phyloP scores from a whole-genome alignment of 345 rosid genomes.

The Aquilaria yunnanensis region DNA sequence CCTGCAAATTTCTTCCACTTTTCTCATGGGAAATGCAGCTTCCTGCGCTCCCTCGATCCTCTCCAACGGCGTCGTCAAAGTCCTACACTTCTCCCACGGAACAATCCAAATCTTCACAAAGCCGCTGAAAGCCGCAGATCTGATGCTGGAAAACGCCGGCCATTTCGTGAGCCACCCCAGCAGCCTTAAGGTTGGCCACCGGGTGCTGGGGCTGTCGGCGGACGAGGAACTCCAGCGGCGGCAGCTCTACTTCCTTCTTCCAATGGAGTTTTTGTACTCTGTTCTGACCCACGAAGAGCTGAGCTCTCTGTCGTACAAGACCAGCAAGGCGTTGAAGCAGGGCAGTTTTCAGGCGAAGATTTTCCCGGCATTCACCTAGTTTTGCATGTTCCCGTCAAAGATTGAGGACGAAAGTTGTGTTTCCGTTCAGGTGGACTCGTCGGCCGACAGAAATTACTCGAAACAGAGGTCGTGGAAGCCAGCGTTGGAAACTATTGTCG shows the following conservation, averaged over 20 bases:
- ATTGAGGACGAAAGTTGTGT: not conserved
- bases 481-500: conserved; percentile 51
- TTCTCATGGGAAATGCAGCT: conserved; percentile 45
- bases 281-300: conserved; percentile 45
- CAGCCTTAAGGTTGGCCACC: conserved; percentile 27
- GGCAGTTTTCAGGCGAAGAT: conserved; percentile 28
- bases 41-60: conserved; percentile 43
- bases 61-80: conserved; percentile 22
- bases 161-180: conserved; percentile 36
- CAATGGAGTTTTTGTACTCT: conserved; percentile 50
- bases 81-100: conserved; percentile 25
- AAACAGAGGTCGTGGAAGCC: conserved; percentile 62
- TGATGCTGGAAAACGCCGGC: conserved; percentile 43
- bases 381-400: conserved; percentile 31
- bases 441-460: conserved; percentile 13
- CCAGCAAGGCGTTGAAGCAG: conserved; percentile 32
- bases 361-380: conserved; percentile 30
- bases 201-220: conserved; percentile 34
- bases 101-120: conserved; percentile 29
- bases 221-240: conserved; percentile 39
- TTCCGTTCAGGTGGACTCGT: not conserved
- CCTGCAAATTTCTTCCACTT: too few species aligned
- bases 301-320: conserved; percentile 25
- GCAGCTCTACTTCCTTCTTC: conserved; percentile 44
- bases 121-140: conserved; percentile 34